Conservation (phyloP, 2,329 filamentous ascomycete genomes). For the Fusarium sp. region DNA sequence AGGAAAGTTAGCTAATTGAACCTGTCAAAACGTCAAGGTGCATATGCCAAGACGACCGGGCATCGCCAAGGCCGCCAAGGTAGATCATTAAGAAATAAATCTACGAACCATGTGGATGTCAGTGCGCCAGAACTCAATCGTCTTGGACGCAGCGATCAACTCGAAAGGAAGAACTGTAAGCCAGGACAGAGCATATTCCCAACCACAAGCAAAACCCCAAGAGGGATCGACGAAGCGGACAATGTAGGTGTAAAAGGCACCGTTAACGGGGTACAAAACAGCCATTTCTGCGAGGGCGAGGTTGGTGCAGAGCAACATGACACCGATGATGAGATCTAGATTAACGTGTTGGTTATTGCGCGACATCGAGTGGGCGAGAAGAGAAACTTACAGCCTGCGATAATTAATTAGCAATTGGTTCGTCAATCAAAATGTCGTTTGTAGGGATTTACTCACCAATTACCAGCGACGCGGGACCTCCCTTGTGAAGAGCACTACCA, state of each 20-base stretch:
- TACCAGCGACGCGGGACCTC: conserved; percentile 80
- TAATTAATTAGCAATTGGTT: neutral
- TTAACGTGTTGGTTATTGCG: neutral
- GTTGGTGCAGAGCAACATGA: conserved; percentile 64
- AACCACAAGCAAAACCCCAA: conserved; percentile 95
- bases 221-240: conserved; percentile 92
- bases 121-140: conserved; percentile 80
- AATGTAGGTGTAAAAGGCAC: conserved; percentile 91
- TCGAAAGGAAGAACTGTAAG: conserved; percentile 84
- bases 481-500: conserved; percentile 73
- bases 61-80: conserved; percentile 7
- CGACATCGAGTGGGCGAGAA: neutral
- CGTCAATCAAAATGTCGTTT: neutral
- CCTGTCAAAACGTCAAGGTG: neutral
- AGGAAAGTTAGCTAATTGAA: neutral
- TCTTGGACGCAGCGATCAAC: conserved; percentile 85
- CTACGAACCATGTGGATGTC: conserved; percentile 60
- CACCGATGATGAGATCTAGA: conserved; percentile 48
- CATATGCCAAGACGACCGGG: conserved; percentile 1
- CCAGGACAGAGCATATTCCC: conserved; percentile 94
- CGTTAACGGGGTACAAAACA: conserved; percentile 88
- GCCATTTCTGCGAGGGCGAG: conserved; percentile 93
- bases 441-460: conserved; percentile 62
- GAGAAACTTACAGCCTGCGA: conserved; percentile 10
- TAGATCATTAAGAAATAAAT: neutral